A percentile compares a stretch with the other conserved stretches of the same genome.
These are phyloP conservation scores for Euphorbia corollata DNA, from an alignment of 441 rosid species.

Conservation along the genomic window DNA sequence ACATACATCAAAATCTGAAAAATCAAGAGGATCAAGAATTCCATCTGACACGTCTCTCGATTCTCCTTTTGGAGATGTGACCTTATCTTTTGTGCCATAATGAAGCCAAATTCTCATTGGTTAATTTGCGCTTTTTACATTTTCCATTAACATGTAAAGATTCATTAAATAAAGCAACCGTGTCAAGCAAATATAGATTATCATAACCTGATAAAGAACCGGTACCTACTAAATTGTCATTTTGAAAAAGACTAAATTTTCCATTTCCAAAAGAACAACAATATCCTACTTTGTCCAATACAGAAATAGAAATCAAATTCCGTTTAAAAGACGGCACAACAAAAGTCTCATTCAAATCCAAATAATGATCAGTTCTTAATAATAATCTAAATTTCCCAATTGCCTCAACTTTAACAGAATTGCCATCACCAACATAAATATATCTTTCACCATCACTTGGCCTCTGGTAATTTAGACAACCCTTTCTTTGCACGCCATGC, in stretches of 20 bases:
- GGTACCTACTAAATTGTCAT: neutral
- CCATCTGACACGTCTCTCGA: neutral
- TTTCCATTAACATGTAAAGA: neutral
- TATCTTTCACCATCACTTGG: neutral
- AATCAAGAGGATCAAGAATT: neutral
- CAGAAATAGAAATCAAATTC: neutral
- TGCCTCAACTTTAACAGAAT: neutral
- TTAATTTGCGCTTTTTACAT: neutral
- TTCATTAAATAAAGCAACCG: neutral
- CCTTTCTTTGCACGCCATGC: neutral
- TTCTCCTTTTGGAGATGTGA: neutral
- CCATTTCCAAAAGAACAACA: neutral
- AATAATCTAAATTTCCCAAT: neutral
- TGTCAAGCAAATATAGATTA: neutral
- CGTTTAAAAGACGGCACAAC: neutral
- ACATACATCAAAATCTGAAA: neutral
- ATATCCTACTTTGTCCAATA: neutral
- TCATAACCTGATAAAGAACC: neutral
- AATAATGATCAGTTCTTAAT: neutral
- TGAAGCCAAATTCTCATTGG: neutral
- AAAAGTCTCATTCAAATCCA: neutral
- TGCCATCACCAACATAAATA: neutral
- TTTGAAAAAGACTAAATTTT: neutral
- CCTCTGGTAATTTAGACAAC: neutral
- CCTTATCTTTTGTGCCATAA: neutral